Percentiles rank a stretch among this genome's conserved stretches.
These are phyloP conservation scores for Coemansia sp. DNA, from an alignment of 192 early-diverging fungal genomes.

Conservation along the genomic window DNA sequence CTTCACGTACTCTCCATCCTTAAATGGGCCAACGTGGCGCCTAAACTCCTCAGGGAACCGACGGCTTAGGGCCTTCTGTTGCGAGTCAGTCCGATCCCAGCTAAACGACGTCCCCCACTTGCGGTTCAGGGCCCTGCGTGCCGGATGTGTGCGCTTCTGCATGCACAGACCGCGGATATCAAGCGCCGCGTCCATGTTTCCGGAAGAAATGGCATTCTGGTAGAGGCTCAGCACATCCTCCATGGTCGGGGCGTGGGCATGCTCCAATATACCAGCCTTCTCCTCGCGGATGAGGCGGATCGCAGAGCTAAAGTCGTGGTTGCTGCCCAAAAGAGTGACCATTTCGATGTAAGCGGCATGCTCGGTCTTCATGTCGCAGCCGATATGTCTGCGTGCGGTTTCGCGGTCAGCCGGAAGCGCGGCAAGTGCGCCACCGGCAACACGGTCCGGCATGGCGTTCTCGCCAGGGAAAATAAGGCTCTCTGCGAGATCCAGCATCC, in stretches of 20 bases:
- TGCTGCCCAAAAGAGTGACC: slow-evolving; percentile 65
- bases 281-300: slow-evolving; percentile 56
- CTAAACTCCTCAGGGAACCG: slow-evolving; percentile 48
- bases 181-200: slow-evolving; percentile 52
- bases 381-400: slow-evolving; percentile 40
- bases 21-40: slow-evolving; percentile 36
- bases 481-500: slow-evolving; percentile 38
- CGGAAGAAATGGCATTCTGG: slow-evolving; percentile 54
- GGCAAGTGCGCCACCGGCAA: slow-evolving; percentile 36
- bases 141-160: slow-evolving; percentile 40
- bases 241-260: slow-evolving; percentile 46
- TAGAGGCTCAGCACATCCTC: slow-evolving; percentile 54
- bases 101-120: slow-evolving; percentile 61
- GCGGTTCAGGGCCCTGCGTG: slow-evolving; percentile 47
- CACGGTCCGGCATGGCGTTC: slow-evolving; percentile 16
- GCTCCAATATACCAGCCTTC: slow-evolving; percentile 38
- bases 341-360: slow-evolving; percentile 60
- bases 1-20: slow-evolving; percentile 41
- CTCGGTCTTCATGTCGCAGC: slow-evolving; percentile 59
- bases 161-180: slow-evolving; percentile 57
- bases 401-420: slow-evolving; percentile 40
- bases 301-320: slow-evolving; percentile 53
- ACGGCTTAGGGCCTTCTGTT: slow-evolving; percentile 42
- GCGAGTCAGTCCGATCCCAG: slow-evolving; percentile 50
- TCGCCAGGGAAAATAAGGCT: slow-evolving; percentile 32